Base-by-base conservation (phyloP, 129 eudicot genomes). In the Centella asiatica region DNA sequence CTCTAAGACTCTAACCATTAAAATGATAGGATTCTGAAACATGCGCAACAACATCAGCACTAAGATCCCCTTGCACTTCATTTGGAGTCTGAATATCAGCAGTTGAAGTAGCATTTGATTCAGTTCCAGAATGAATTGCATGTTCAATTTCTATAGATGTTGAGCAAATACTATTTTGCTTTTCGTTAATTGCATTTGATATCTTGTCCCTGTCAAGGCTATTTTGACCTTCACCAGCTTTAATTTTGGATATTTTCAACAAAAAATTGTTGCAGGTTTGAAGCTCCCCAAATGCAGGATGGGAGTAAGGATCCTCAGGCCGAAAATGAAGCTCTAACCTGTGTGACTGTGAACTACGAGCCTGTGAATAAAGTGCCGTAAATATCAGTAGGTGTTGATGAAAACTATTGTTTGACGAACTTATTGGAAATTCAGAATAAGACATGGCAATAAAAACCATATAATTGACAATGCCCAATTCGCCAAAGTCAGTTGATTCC, bases 251-350 rank as follows among this genome's bases (percentile, higher is more conserved):
- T 71, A 92, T 76, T 67, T 68, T 92, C 69, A 87, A 76, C 52
- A 92, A 45, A 56, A 84, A 92, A 48, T 74, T 80, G 55, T 79
- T 84, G 60, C 90, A 81, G 15, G 76, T 68, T n/a, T 42, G 33
- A 74, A 66, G 80, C 57, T 77, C 82, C 47, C 95, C 98, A 65
- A 65, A 57, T 34, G 77, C 81, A 32, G 98, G 98, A 76, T 87
- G 98, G 22, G 98, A 92, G 69, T 77, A 87, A 0, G 95, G 98
- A 82, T 92, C 98, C 76, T 87, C 98, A 13, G 98, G 98, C 37
- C 95, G 98, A 72, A 87, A 92, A 71, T 49, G 83, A 44, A 92
- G 90, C 77, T 92, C 94, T 69, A 92, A 60, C 55, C 71, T 82
- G 77, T 79, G 81, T 62, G 80, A 69, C 68, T 80, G 57, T 31